Conservation (phyloP, 108 stramenopile species). For the Cyclotella baltica region DNA sequence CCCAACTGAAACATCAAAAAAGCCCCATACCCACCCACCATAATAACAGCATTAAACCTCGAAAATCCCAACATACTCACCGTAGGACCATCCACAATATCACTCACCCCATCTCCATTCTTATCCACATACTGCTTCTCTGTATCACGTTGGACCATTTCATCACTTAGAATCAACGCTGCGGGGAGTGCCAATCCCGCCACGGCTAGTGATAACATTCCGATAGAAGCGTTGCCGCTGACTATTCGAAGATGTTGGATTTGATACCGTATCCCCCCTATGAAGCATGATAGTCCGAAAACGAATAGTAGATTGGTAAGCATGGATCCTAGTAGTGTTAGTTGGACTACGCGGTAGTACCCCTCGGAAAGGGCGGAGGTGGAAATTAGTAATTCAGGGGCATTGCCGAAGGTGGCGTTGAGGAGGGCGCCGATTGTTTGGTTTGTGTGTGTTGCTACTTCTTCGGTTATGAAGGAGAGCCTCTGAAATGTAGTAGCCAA, state of each 20-base stretch:
- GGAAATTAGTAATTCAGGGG: conserved; percentile 90
- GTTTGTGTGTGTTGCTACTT: conserved; percentile 92
- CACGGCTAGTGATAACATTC: conserved; percentile 78
- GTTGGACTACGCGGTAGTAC: conserved; percentile 89
- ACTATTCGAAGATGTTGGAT: conserved; percentile 83
- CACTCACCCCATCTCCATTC: conserved; percentile 50
- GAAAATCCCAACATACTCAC: conserved; percentile 71
- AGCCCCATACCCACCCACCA: conserved; percentile 80
- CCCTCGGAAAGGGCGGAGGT: conserved; percentile 86
- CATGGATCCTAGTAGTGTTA: conserved; percentile 91
- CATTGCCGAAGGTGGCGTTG: conserved; percentile 96
- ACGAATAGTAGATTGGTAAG: conserved; percentile 90
- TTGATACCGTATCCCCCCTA: conserved; percentile 89
- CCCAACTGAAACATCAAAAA: conserved; percentile 87
- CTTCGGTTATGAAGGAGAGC: conserved; percentile 91
- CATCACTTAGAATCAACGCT: conserved; percentile 72
- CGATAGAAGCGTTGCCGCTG: conserved; percentile 78
- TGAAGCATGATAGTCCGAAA: conserved; percentile 85
- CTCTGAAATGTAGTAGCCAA: conserved; percentile 38
- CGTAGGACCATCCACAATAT: conserved; percentile 57
- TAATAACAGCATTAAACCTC: conserved; percentile 82
- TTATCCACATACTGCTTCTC: conserved; percentile 50
- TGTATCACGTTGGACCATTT: conserved; percentile 40
- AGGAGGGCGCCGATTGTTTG: conserved; percentile 93
- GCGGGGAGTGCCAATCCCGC: conserved; percentile 82